phyloP scores from a whole-genome alignment of 495 filamentous ascomycete species.

The Trichoderma erinaceum region DNA sequence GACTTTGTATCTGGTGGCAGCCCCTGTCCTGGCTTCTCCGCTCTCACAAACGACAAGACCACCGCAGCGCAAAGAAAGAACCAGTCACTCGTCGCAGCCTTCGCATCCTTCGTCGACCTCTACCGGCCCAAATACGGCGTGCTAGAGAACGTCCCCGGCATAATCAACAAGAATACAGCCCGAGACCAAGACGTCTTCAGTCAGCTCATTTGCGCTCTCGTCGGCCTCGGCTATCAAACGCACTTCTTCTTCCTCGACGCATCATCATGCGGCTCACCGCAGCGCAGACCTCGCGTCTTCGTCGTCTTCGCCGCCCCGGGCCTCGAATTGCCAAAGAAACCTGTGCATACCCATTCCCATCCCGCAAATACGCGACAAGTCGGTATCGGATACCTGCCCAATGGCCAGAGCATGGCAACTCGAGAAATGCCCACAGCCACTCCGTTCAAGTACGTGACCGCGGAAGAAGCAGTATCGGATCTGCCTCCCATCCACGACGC shows the following conservation, averaged over 20 bases:
- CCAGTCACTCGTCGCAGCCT: constrained; percentile 64
- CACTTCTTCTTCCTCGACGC: constrained; percentile 58
- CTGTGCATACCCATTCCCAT: constrained; percentile 57
- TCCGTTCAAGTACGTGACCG: constrained; percentile 50
- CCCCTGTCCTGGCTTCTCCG: constrained; percentile 69
- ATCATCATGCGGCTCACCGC: constrained; percentile 59
- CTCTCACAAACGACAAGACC: constrained; percentile 46
- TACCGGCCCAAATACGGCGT: constrained; percentile 66
- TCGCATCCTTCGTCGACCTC: constrained; percentile 65
- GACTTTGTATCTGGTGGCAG: constrained; percentile 65
- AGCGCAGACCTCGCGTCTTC: constrained; percentile 58
- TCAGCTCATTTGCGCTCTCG: constrained; percentile 60
- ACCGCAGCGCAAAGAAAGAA: constrained; percentile 48
- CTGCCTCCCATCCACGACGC: constrained; percentile 55
- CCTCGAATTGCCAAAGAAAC: constrained; percentile 44
- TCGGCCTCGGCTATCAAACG: constrained; percentile 68
- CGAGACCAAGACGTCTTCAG: constrained; percentile 55
- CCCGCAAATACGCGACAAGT: constrained; percentile 24
- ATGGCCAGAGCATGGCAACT: constrained; percentile 51
- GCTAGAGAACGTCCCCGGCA: constrained; percentile 63
- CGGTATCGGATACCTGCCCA: constrained; percentile 53
- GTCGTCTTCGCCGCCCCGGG: constrained; percentile 60
- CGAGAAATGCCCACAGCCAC: constrained; percentile 42
- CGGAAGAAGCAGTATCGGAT: constrained; percentile 45
- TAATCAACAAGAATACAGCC: constrained; percentile 40